These are phyloP conservation scores for Rhodotorula paludigena DNA, from an alignment of 768 basidiomycete genomes.

Conservation along the genomic window DNA sequence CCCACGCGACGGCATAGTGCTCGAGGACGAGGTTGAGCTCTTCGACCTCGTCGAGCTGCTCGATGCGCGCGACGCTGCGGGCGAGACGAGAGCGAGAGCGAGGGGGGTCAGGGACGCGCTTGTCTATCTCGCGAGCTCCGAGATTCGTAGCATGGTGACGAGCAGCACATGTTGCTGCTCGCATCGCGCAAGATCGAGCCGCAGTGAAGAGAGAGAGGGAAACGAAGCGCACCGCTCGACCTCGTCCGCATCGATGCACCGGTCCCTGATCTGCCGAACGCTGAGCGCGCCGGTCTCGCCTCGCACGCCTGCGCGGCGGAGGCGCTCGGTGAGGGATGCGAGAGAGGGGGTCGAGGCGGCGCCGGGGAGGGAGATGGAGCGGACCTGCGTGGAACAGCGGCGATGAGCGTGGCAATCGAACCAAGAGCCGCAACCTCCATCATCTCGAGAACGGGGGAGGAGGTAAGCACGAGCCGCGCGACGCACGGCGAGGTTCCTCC, in stretches of 20 bases:
- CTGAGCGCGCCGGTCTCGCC: conserved; percentile 57
- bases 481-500: conserved; percentile 67
- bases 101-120: too few species aligned
- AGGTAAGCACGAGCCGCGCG: too few species aligned
- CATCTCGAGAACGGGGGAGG: background rate
- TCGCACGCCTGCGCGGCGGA: conserved; percentile 57
- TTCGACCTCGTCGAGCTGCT: conserved; percentile 88
- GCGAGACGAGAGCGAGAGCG: background rate
- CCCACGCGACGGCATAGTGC: conserved; percentile 89
- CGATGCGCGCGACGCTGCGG: conserved; percentile 67
- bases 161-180: too few species aligned
- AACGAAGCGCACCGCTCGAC: conserved; percentile 1
- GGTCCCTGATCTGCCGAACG: conserved; percentile 62
- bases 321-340: conserved; percentile 58
- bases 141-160: too few species aligned
- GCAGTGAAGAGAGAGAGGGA: background rate
- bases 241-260: conserved; percentile 36
- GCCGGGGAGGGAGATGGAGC: conserved; percentile 71
- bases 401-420: too few species aligned
- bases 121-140: too few species aligned
- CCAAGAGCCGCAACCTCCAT: too few species aligned
- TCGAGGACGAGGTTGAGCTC: conserved; percentile 82
- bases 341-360: conserved; percentile 60
- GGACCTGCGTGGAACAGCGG: conserved; percentile 58
- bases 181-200: too few species aligned